Evolutionary conservation across 495 filamentous ascomycete genomes (phyloP), one percentile per base, ranked within the genome.

Genomic region (Staphylotrichum tortipilum): DNA sequence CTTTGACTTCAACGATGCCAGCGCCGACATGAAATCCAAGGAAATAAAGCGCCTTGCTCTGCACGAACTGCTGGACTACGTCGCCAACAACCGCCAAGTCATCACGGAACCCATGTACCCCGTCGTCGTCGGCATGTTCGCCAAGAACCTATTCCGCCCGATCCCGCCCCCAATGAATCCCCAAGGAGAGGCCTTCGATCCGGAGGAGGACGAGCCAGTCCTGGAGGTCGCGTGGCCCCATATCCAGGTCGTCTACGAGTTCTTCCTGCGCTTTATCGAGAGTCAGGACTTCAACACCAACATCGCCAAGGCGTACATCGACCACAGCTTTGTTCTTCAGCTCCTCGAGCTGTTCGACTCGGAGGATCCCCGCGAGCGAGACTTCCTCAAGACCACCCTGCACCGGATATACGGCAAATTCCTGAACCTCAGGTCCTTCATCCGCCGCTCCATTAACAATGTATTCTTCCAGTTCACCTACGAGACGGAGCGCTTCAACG

Each of bases 201-300:
- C 92, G 2, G 92, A 99, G 68, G 92, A 99, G 68, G 92, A 99
- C 59, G 92, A 99, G 57, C 92, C 92, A 11, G 92, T 99, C 7
- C 74, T 99, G 49, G 92, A 99, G 71, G 94, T 99, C 12, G 94
- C 92, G 10, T 99, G 92, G 92, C 92, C 92, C 11, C 92, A 99
- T 65, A 99, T 99, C 45, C 92, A 99, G 67, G 94, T 97, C 30
- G 94, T 99, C 23, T 99, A 99, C 62, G 92, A 99, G 67, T 99
- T 99, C 73, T 99, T 99, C 74, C 75, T 99, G 47, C 74, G 92
- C 40, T 99, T 97, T 70, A 99, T 99, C 59, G 92, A 99, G 63
- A 99, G 92, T 66, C 94, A 96, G 66, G 92, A 99, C 63, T 99
- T 99, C 81, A 99, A 99, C 69, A 99, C 92, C 29, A 99, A 99